phyloP scores from a whole-genome alignment of 495 filamentous ascomycete genomes.

The Penicillium atrosanguineum region DNA sequence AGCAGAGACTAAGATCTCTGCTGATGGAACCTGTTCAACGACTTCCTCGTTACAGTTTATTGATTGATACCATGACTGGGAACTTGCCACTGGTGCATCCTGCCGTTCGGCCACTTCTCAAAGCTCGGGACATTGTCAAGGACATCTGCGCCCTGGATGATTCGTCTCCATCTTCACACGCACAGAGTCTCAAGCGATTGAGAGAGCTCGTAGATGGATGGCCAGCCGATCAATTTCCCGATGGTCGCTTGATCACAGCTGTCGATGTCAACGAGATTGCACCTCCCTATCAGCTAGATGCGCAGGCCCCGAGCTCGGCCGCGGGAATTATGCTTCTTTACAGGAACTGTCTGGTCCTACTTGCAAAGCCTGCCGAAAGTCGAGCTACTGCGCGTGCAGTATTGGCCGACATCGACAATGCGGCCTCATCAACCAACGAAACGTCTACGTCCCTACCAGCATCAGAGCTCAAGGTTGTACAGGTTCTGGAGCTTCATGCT shows the following conservation, averaged over 20 bases:
- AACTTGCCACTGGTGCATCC: conserved; percentile 80
- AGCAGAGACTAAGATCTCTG: conserved; percentile 86
- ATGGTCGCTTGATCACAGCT: conserved; percentile 79
- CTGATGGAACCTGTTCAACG: conserved; percentile 96
- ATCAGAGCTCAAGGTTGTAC: conserved; percentile 68
- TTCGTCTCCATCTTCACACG: conserved; percentile 58
- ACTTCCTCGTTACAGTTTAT: conserved; percentile 88
- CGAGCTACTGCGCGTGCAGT: conserved; percentile 72
- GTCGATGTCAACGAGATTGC: conserved; percentile 76
- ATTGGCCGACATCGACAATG: conserved; percentile 72
- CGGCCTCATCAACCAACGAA: conserved; percentile 48
- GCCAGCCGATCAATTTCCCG: conserved; percentile 69
- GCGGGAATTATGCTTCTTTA: conserved; percentile 80
- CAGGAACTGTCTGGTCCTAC: conserved; percentile 72
- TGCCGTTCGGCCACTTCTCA: conserved; percentile 73
- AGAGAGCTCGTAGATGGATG: conserved; percentile 74
- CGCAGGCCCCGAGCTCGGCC: conserved; percentile 33
- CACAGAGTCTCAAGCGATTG: conserved; percentile 67
- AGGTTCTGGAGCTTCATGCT: conserved; percentile 66
- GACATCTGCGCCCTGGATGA: conserved; percentile 91
- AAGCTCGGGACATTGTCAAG: conserved; percentile 85
- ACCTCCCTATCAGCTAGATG: conserved; percentile 63
- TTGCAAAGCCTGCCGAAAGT: conserved; percentile 62
- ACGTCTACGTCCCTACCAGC: conserved; percentile 27
- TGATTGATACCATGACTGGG: conserved; percentile 91